Base-by-base conservation (phyloP, 148 eudicot species). In the Rhododendron griersonianum region DNA sequence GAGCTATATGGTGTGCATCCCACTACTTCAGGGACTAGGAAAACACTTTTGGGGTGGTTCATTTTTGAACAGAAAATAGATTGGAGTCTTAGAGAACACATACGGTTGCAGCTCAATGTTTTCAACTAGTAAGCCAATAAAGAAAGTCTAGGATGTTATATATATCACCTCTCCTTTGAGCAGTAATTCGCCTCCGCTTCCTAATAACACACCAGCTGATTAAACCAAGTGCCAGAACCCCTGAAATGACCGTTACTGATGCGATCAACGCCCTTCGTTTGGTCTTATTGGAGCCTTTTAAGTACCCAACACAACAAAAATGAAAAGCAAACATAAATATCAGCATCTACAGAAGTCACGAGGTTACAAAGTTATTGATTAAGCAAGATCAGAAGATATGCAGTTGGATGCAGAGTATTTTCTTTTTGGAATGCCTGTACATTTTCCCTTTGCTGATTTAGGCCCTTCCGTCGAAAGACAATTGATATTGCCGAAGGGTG, bases 201-300 rank as follows among this genome's bases (percentile, higher is more conserved):
- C n/a, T n/a, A n/a, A n/a, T n/a, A n/a, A n/a, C n/a, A n/a, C n/a
- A n/a, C n/a, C n/a, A n/a, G n/a, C n/a, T n/a, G n/a, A n/a, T n/a
- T n/a, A n/a, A n/a, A n/a, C n/a, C n/a, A n/a, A 84, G 35, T 9
- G 35, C 67, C 74, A 84, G 33, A 51, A 84, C 21, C 80, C 47
- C 86, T 74, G 37, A 73, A 4, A 51, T 23, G 3, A 35, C 50
- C 11, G 81, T 50, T 51, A 51, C 65, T 41, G 80, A 84, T 74
- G 86, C 86, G 15, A 84, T 84, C 86, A 84, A 63, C 0, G 67
- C 86, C n/a, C 50, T 84, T 8, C 81, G 81, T 75, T 84, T 84
- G 45, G 6, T 35, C 15, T 71, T 84, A 2, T 51, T 69, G 10
- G 35, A 50, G 21, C 81, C 77, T 74, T 28, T 71, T 4, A 28